These are phyloP conservation scores for Trametes cingulata DNA, from an alignment of 768 basidiomycete species.

Conservation along the genomic window DNA sequence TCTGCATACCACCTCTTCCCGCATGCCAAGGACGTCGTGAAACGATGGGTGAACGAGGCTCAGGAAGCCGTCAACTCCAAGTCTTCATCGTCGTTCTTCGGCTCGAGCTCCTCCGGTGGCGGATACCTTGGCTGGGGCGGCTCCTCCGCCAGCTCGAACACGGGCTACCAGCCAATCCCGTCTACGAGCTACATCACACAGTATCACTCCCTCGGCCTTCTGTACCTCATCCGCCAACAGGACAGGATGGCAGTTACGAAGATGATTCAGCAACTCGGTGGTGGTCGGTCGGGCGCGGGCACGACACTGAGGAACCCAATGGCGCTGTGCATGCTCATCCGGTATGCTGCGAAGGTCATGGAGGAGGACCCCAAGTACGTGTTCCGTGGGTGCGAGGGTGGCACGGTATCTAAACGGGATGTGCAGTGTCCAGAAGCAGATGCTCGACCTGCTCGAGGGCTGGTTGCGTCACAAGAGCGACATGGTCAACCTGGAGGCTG, in stretches of 20 bases:
- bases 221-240: conserved; percentile 94
- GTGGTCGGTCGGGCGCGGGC: conserved; percentile 80
- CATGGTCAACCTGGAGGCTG: conserved; percentile 99
- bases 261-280: conserved; percentile 97
- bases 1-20: conserved; percentile 98
- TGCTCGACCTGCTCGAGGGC: conserved; percentile 90
- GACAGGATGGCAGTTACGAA: conserved; percentile 99
- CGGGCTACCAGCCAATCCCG: conserved; percentile 73
- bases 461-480: conserved; percentile 99
- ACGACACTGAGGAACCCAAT: conserved; percentile 91
- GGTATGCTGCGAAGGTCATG: conserved; percentile 98
- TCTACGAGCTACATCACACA: conserved; percentile 94
- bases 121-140: conserved; percentile 78
- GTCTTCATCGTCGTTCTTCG: conserved; percentile 69
- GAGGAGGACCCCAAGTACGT: conserved; percentile 98
- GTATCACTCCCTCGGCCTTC: conserved; percentile 92
- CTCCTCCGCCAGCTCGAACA: conserved; percentile 48
- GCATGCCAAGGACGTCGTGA: conserved; percentile 91
- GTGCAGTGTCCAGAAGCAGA: conserved; percentile 82
- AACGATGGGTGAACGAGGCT: conserved; percentile 98
- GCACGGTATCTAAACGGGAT: background rate
- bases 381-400: background rate
- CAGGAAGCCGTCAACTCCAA: conserved; percentile 96
- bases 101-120: conserved; percentile 42
- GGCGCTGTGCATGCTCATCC: conserved; percentile 98